phyloP scores from a whole-genome alignment of 148 eudicot genomes.

The Vaccinium vitisidaea region DNA sequence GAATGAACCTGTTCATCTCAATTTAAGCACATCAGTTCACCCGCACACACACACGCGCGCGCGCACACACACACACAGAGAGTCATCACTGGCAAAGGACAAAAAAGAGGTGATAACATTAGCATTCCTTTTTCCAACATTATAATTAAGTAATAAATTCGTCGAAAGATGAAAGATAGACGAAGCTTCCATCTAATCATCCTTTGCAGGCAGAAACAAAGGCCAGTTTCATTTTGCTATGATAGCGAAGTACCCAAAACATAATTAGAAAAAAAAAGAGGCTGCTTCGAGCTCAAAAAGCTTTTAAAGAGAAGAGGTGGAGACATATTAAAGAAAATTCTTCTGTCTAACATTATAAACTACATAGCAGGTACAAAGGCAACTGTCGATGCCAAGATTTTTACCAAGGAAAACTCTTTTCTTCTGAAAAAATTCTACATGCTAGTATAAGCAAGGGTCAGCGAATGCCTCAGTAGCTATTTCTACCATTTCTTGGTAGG shows the following conservation, averaged over 20 bases:
- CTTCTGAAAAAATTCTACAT: background rate
- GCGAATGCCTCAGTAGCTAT: background rate
- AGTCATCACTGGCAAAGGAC: background rate
- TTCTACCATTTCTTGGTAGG: background rate
- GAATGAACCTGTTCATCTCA: conserved; percentile 72
- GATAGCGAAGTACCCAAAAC: background rate
- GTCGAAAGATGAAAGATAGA: background rate
- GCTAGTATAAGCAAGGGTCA: background rate
- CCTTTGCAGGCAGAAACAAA: background rate
- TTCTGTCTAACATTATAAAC: background rate
- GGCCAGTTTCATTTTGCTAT: background rate
- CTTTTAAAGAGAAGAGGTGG: background rate
- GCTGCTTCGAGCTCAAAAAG: background rate
- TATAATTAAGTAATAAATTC: background rate
- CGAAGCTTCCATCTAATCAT: background rate
- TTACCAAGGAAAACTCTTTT: background rate
- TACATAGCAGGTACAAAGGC: background rate
- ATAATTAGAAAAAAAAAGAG: background rate
- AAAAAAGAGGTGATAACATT: too few species aligned
- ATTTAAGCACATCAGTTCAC: conserved; percentile 6
- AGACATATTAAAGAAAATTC: background rate
- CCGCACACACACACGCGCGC: background rate
- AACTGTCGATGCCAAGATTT: background rate
- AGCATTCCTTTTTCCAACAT: background rate
- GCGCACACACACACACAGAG: background rate